Base-by-base conservation (phyloP, 225 moss, liverwort and hornwort species). In the Ulota crispa region DNA sequence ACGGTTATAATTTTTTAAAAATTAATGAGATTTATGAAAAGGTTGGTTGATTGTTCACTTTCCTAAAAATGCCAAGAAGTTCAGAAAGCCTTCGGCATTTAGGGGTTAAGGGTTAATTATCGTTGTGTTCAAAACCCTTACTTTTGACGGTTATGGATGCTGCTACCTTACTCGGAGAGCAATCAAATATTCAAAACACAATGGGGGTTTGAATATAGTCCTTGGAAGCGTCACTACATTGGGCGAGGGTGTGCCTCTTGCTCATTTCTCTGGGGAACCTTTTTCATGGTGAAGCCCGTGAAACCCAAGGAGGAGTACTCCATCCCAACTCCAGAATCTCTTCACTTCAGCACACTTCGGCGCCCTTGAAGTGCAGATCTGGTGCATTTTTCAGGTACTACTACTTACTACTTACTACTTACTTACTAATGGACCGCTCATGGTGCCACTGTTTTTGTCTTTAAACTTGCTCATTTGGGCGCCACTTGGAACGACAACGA, bases 361-460 rank as follows among this genome's bases (percentile, higher is more conserved):
- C 12, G 76, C 2, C 42, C 42, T 43, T 68, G 68, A 24, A 77
- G 77, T 24, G 56, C 57, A 68, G 78, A 57, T 78, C 78, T 78
- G 78, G 78, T 68, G 30, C 1, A 13, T 57, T 68, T 57, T 42
- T 42, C 41, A 68, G 68, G 78, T 78, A 68, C 2, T 16, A 41
- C 41, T 5, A 34, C 4, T 34, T 34, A 45, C 13, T 4, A 39
- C 45, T 45, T 14, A 45, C 45, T 45, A 13, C 13, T 14, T 45
- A 13, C 13, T 14, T 23, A 36, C 41, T 21, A 12, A 8, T 65
- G 36, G n/a, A 23, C 21, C 15, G 4, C 16, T 50, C 50, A 13
- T 45, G 47, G 47, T 16, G 16, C 16, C 47, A 16, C 47, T 47
- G 47, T 1, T 23, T 56, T 56, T n/a, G 56, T n/a, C 1, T 56